Conservation (phyloP, 768 basidiomycete genomes). For the Suillus americanus region DNA sequence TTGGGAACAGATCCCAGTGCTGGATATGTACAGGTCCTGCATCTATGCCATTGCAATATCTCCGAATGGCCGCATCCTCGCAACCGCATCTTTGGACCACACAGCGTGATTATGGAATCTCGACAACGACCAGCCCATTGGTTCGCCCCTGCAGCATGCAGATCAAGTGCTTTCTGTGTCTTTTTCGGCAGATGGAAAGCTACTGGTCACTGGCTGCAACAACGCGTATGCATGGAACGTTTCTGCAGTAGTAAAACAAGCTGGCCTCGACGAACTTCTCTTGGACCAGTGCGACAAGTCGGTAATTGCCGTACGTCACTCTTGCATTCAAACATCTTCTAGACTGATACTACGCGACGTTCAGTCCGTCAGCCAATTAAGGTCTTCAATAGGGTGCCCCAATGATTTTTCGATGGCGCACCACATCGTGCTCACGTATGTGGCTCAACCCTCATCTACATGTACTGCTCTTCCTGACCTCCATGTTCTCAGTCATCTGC, state of each 20-base stretch:
- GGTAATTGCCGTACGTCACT: background rate
- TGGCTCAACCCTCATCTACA: no score
- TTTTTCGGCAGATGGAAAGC: background rate
- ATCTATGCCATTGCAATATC: background rate
- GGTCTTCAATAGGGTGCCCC: background rate
- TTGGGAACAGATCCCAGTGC: background rate
- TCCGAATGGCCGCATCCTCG: background rate
- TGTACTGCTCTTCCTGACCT: no score
- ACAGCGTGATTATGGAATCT: background rate
- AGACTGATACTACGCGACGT: background rate
- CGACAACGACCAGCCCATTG: background rate
- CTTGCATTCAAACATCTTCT: background rate
- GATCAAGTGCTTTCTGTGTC: rapidly evolving
- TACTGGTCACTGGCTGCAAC: background rate
- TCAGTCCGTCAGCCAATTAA: background rate
- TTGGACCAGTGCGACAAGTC: background rate
- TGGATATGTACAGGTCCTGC: rapidly evolving
- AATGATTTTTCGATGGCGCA: no score
- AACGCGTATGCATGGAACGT: background rate
- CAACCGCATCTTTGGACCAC: background rate
- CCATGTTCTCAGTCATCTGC: no score
- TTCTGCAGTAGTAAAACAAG: background rate
- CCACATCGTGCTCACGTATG: no score
- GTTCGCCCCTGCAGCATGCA: background rate
- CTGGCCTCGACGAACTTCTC: background rate